phyloP scores from a whole-genome alignment of 1,284 basidiomycete genomes.

The Tremellales sp. region DNA sequence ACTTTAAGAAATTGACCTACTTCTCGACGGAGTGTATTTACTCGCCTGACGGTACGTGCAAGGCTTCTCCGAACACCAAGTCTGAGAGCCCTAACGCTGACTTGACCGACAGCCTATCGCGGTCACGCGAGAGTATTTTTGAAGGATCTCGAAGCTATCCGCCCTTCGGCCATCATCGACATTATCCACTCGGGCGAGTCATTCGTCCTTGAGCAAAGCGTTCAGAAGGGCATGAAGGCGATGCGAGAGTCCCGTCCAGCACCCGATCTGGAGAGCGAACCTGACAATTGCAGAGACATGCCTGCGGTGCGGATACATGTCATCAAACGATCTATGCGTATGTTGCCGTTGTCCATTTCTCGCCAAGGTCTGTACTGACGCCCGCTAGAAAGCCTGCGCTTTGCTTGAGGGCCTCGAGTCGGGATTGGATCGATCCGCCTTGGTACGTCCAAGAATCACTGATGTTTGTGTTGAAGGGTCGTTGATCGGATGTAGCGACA shows the following conservation, averaged over 20 bases:
- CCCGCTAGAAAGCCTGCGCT: conserved; percentile 72
- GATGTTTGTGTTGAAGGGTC: not conserved
- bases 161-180: conserved; percentile 93
- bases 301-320: conserved; percentile 84
- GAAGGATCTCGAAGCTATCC: conserved; percentile 89
- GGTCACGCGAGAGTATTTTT: conserved; percentile 91
- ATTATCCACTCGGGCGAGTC: conserved; percentile 95
- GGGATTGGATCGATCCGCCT: conserved; percentile 57
- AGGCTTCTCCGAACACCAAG: not conserved
- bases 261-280: not conserved
- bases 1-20: conserved; percentile 97
- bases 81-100: not conserved
- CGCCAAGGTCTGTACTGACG: not conserved
- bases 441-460: conserved; percentile 53
- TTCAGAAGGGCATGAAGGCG: conserved; percentile 68
- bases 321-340: conserved; percentile 78
- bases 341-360: conserved; percentile 8
- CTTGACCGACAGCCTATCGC: conserved; percentile 65
- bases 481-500: conserved; percentile 23
- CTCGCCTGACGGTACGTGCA: conserved; percentile 69
- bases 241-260: conserved; percentile 59
- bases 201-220: conserved; percentile 72
- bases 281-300: conserved; percentile 69
- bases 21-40: conserved; percentile 99
- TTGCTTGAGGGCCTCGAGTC: conserved; percentile 85